These are phyloP conservation scores for Solanum gracilifrons DNA, from an alignment of 257 asterid species.

Conservation along the genomic window DNA sequence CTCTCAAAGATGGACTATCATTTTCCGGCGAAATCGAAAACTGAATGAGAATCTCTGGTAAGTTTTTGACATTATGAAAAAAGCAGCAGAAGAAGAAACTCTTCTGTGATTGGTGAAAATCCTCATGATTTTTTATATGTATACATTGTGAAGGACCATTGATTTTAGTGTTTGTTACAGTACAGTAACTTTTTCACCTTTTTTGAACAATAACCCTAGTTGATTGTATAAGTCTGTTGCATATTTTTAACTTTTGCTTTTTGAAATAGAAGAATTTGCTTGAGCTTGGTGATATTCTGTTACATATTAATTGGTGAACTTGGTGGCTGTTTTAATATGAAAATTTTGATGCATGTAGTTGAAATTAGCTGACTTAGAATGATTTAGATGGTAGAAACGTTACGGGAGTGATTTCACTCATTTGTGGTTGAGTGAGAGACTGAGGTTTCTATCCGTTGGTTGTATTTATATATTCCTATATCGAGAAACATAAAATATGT, in stretches of 20 bases:
- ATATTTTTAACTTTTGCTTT: not conserved
- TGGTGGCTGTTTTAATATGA: not conserved
- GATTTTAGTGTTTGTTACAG: not conserved
- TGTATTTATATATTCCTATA: not conserved
- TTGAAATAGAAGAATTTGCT: not conserved
- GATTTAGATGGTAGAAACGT: not conserved
- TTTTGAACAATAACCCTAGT: not conserved
- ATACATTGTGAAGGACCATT: not conserved
- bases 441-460: not conserved
- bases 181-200: not conserved
- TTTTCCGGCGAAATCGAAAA: not conserved
- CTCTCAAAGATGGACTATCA: not conserved
- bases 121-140: not conserved
- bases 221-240: not conserved
- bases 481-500: not conserved
- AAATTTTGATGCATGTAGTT: not conserved
- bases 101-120: not conserved
- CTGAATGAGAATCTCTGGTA: not conserved
- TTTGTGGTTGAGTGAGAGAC: not conserved
- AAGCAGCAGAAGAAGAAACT: not conserved
- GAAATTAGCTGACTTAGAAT: not conserved
- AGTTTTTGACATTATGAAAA: not conserved
- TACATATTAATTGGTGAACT: not conserved
- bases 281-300: not conserved
- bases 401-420: not conserved